phyloP scores from a whole-genome alignment of 202 grass and related monocot species.

The Digitaria exilis region DNA sequence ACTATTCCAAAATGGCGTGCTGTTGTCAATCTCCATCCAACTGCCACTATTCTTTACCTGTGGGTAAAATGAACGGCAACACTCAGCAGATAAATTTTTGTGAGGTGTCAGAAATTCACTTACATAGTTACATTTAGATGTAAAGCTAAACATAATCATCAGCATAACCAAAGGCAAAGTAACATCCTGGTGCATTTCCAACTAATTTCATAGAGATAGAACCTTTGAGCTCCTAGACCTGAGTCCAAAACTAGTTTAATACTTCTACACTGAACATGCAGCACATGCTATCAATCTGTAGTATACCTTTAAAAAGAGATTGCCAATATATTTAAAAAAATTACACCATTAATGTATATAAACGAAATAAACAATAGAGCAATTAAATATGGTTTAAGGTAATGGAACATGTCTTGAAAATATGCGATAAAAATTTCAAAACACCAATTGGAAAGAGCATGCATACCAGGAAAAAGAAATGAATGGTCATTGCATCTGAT shows the following conservation, averaged over 20 bases:
- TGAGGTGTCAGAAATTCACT: constrained; percentile 7
- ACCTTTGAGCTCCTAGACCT: not conserved
- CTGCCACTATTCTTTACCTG: constrained; percentile 92
- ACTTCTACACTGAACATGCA: not conserved
- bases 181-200: constrained; percentile 9
- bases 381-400: constrained; percentile 8
- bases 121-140: constrained; percentile 4
- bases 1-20: constrained; percentile 94
- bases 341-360: not conserved
- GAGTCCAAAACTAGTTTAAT: constrained; percentile 5
- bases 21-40: constrained; percentile 99
- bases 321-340: not conserved
- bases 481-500: constrained; percentile 96
- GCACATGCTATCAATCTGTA: not conserved
- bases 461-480: constrained; percentile 99
- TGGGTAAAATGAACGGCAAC: constrained; percentile 8
- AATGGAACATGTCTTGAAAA: constrained; percentile 12
- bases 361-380: not conserved
- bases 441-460: constrained; percentile 18
- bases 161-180: no score
- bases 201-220: not conserved
- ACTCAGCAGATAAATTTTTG: not conserved
- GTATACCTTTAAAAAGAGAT: not conserved
- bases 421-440: not conserved
- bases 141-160: constrained; percentile 7